Conservation (phyloP, 1,284 basidiomycete genomes). For the Trametes polyzona region DNA sequence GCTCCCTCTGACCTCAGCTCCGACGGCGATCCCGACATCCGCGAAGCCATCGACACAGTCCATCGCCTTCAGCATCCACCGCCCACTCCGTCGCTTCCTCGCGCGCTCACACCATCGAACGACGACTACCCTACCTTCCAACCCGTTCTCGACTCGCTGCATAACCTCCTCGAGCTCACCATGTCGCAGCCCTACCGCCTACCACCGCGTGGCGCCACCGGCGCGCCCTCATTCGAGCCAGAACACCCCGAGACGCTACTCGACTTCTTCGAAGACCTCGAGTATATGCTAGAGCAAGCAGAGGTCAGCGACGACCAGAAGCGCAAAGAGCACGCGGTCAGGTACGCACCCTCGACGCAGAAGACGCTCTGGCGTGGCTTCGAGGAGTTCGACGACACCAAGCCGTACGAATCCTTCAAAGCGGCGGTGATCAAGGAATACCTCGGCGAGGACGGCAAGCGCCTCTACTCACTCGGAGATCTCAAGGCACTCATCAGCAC, state of each 20-base stretch:
- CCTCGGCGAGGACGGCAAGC: slow-evolving; percentile 1
- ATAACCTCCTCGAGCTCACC: background rate
- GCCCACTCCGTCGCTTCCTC: too few species aligned
- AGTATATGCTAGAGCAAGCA: background rate
- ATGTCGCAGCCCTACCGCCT: background rate
- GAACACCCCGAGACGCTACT: background rate
- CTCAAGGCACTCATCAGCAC: background rate
- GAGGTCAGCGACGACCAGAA: background rate
- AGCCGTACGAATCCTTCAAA: slow-evolving; percentile 8
- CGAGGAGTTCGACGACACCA: background rate
- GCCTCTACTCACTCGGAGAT: slow-evolving; percentile 1
- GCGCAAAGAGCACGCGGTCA: background rate
- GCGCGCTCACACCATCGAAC: background rate
- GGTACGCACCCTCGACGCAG: background rate
- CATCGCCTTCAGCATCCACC: too few species aligned
- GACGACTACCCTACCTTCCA: background rate
- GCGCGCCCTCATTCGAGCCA: slow-evolving; percentile 6
- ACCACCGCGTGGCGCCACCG: background rate
- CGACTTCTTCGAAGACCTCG: slow-evolving; percentile 17
- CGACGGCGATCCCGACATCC: too few species aligned
- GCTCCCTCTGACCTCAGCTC: too few species aligned
- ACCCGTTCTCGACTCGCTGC: too few species aligned
- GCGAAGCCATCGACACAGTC: too few species aligned
- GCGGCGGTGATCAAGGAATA: slow-evolving; percentile 5
- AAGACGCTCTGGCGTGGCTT: background rate